Base-by-base conservation (phyloP, 371 early-diverging fungal genomes). In the Rhizopus delemar region DNA sequence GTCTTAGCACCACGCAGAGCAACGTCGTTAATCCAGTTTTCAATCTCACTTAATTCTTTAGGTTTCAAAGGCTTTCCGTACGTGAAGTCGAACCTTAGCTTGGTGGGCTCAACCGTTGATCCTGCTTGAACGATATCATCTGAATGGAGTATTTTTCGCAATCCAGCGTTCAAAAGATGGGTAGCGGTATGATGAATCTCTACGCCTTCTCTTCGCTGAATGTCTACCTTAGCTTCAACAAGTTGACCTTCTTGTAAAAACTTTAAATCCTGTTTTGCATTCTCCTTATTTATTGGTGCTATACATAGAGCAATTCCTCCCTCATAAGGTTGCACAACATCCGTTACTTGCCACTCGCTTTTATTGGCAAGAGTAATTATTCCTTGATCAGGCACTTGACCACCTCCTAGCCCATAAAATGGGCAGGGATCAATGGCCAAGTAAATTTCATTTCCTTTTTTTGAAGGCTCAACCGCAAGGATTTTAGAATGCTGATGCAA, bases 151-250 rank as follows among this genome's bases (percentile, higher is more conserved):
- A 86, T 74, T 41, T 70, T 72, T 56, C 86, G 77, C 50, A 92
- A 69, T 1, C 88, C 90, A 12, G 86, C 85, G 55, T 90, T 86
- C 31, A 92, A 64, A 46, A 90, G 38, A 71, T 92, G 92, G 0
- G 92, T 92, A 3, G 90, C 92, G 5, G 91, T 87, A 53, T 92
- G 92, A 57, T 92, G 92, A 5, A 87, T 74, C 5, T 88, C 87
- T 0, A 77, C 73, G 0, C 87, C 86, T n/a, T 70, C 63, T 11
- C 92, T 83, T 52, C 79, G 73, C 5, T 51, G 60, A 15, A 68
- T 53, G 56, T 90, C 87, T 1, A 92, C 78, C 7, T 69, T 50
- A 0, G 85, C 79, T 2, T 64, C 62, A 0, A 86, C 81, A 3
- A 58, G 16, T 7, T 71, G 61, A 0, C 84, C 86, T 9, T 60